Conservation (phyloP, 306 rosid species). For the Trifolium fragiferum region DNA sequence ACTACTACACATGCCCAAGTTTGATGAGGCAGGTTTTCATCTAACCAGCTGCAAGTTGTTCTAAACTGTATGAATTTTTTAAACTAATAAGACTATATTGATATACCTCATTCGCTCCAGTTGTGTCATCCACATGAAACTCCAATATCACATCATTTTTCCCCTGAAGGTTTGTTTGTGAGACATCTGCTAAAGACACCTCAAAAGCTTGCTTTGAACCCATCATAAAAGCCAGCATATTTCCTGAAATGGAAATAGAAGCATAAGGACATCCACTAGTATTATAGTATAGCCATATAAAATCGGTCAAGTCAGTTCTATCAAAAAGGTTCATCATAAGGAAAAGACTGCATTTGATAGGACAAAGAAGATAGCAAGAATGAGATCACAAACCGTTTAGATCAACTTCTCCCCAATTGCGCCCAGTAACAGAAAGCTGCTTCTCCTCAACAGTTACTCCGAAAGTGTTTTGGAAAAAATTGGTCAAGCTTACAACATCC, state of each 20-base stretch:
- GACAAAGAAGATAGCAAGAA: slow-evolving; percentile 28
- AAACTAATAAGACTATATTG: slow-evolving; percentile 7
- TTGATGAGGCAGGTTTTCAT: slow-evolving; percentile 18
- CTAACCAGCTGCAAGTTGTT: slow-evolving; percentile 24
- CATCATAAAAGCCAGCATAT: slow-evolving; percentile 88
- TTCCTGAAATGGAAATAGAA: slow-evolving; percentile 60
- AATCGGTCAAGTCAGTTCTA: slow-evolving; percentile 14
- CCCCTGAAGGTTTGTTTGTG: slow-evolving; percentile 95
- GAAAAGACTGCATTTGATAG: slow-evolving; percentile 13
- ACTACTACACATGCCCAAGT: slow-evolving; percentile 20
- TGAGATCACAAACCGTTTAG: slow-evolving; percentile 72
- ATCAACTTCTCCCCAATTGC: slow-evolving; percentile 98
- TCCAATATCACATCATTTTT: slow-evolving; percentile 92
- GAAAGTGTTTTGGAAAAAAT: slow-evolving; percentile 74
- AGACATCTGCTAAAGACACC: slow-evolving; percentile 95
- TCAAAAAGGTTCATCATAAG: not conserved
- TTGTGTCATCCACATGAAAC: slow-evolving; percentile 97
- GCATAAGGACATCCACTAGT: slow-evolving; percentile 30
- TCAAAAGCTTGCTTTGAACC: slow-evolving; percentile 98
- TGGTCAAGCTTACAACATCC: slow-evolving; percentile 83
- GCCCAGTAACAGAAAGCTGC: slow-evolving; percentile 96
- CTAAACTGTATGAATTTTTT: slow-evolving; percentile 9
- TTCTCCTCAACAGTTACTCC: slow-evolving; percentile 82
- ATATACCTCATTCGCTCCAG: slow-evolving; percentile 96
- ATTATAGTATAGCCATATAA: not conserved